Base-by-base conservation (phyloP, 371 early-diverging fungal species). In the Circinella umbellata region DNA sequence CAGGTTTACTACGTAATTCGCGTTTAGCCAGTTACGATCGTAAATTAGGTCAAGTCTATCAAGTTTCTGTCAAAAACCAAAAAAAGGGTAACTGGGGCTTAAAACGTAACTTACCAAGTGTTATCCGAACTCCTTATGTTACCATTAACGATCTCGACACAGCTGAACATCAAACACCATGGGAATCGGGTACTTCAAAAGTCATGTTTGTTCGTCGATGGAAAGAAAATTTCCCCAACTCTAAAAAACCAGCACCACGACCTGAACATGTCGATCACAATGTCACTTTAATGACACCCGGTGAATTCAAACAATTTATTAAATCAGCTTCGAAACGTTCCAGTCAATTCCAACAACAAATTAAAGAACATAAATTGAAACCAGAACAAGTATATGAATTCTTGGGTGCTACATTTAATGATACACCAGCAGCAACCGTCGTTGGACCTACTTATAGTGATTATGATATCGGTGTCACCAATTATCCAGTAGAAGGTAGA, bases 21-120 rank as follows among this genome's bases (percentile, higher is more conserved):
- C 86, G 89, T 68, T 81, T 93, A 54, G 91, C 93, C 5, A 85
- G 86, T 46, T 93, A 77, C 68, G 92, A 93, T 75, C 85, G 88
- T 51, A 78, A 73, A 39, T 80, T 94, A 64, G 74, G 80, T 34
- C 94, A 93, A 80, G 91, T 93, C 66, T 93, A 93, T 77, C 85
- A 89, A 39, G 86, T 90, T 47, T 75, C 84, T n/a, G 69, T 69
- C 34, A 78, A 75, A 18, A 68, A 69, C 63, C 86, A 85, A 71
- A 65, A 76, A 42, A 78, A 76, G 27, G 92, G 91, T 51, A 90
- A 93, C 69, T 94, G 92, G 92, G 94, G 94, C 17, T 69, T 94
- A 74, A 94, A 94, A 76, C 90, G 93, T 39, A 84, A 86, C 68
- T 76, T 94, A 61, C 93, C 94, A 14, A 83, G 78, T 36, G 87